Evolutionary conservation across 2,329 filamentous ascomycete species (phyloP).

Genomic region (Ophiostoma sp.): DNA sequence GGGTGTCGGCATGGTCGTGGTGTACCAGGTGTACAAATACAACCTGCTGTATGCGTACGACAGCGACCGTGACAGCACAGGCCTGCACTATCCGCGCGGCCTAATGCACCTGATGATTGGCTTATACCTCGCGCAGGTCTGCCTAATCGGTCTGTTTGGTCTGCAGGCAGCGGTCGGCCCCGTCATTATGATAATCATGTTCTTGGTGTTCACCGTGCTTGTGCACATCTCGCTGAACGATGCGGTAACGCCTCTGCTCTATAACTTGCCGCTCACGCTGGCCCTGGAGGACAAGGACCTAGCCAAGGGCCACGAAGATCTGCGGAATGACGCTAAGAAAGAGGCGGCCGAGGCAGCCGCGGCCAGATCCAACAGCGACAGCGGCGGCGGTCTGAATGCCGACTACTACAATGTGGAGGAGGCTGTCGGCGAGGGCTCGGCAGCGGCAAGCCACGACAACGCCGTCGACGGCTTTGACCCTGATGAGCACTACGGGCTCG

Average conservation of each 20-base stretch:
- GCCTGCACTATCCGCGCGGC: conserved; percentile 79
- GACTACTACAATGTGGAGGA: conserved; percentile 34
- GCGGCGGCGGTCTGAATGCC: conserved; percentile 29
- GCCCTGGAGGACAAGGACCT: conserved; percentile 37
- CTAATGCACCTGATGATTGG: conserved; percentile 81
- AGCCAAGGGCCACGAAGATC: conserved; percentile 25
- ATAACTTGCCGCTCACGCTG: conserved; percentile 64
- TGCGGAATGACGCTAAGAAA: conserved; percentile 20
- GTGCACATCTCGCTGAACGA: conserved; percentile 68
- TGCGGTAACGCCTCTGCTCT: conserved; percentile 65
- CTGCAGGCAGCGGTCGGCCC: conserved; percentile 63
- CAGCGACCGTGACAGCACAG: conserved; percentile 76
- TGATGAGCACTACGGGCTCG: conserved; percentile 29
- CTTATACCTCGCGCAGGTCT: conserved; percentile 73
- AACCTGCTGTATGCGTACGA: conserved; percentile 79
- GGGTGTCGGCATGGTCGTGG: conserved; percentile 66
- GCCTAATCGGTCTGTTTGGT: conserved; percentile 74
- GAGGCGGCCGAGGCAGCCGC: conserved; percentile 7
- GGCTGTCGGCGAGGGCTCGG: conserved; percentile 13
- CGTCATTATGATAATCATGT: conserved; percentile 66
- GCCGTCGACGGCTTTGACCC: conserved; percentile 5
- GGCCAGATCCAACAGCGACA: not conserved
- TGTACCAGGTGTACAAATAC: conserved; percentile 83
- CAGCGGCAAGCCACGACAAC: not conserved
- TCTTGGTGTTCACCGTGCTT: conserved; percentile 68